These are phyloP conservation scores for Phytophthora podocarpi DNA, from an alignment of 352 stramenopile species.

Conservation along the genomic window DNA sequence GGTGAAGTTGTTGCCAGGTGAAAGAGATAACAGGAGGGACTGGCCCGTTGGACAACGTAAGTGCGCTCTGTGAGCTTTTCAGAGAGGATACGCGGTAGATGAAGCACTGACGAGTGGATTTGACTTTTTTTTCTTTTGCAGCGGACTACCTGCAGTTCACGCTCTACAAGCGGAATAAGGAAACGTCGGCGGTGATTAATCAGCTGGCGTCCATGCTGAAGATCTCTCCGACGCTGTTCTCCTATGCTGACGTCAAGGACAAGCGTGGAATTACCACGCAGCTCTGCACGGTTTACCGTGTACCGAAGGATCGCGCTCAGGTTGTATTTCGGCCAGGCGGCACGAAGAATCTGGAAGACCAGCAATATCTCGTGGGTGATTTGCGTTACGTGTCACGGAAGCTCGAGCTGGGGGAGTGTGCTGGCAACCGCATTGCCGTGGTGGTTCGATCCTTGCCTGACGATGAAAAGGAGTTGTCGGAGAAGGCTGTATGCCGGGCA, in stretches of 20 bases:
- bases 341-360: constrained; percentile 58
- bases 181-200: constrained; percentile 87
- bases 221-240: constrained; percentile 73
- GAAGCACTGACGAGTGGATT: constrained; percentile 7
- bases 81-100: too few relatives aligned
- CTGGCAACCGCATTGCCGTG: constrained; percentile 94
- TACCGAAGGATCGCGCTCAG: constrained; percentile 68
- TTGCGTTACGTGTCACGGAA: constrained; percentile 90
- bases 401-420: constrained; percentile 87
- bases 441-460: constrained; percentile 89
- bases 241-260: constrained; percentile 96
- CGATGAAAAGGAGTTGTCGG: constrained; percentile 51
- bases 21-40: constrained; percentile 61
- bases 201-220: constrained; percentile 79
- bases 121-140: constrained; percentile 41
- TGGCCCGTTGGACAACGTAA: constrained; percentile 78
- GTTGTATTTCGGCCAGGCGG: constrained; percentile 42
- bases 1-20: constrained; percentile 46
- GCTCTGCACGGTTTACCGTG: constrained; percentile 92
- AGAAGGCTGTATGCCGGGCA: constrained; percentile 34
- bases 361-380: constrained; percentile 90
- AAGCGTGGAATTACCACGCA: constrained; percentile 96
- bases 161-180: constrained; percentile 97
- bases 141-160: constrained; percentile 95
- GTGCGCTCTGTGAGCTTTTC: constrained; percentile 7